phyloP scores from a whole-genome alignment of 257 asterid species.

The Linderniella brevidens region DNA sequence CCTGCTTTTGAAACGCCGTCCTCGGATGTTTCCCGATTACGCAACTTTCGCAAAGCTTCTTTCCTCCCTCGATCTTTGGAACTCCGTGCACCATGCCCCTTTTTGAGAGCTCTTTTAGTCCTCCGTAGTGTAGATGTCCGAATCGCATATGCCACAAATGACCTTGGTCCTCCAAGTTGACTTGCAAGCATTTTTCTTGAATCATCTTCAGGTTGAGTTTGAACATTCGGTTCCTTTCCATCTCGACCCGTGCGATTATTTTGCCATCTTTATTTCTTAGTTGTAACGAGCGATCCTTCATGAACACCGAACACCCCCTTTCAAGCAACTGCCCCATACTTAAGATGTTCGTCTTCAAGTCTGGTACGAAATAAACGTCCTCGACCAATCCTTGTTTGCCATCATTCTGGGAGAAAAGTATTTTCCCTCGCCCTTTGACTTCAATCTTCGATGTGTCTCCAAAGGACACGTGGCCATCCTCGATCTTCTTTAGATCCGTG shows the following conservation, averaged over 20 bases:
- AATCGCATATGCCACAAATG: neutral
- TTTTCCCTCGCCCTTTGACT: too few species aligned
- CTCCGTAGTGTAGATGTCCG: neutral
- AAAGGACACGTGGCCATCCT: neutral
- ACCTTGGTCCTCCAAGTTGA: neutral
- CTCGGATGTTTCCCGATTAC: too few species aligned
- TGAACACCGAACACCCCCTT: too few species aligned
- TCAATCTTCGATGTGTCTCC: neutral
- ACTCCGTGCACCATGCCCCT: neutral
- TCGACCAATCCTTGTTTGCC: too few species aligned
- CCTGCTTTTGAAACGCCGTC: too few species aligned
- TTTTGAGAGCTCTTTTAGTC: neutral
- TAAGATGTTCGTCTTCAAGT: too few species aligned
- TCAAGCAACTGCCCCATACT: too few species aligned
- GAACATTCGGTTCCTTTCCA: neutral
- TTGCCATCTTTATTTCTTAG: too few species aligned
- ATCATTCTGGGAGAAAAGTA: too few species aligned
- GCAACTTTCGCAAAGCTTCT: too few species aligned
- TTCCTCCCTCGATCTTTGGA: neutral
- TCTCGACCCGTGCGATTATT: neutral
- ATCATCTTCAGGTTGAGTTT: neutral
- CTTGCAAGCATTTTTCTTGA: slow-evolving; percentile 1
- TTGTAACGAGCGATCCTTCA: too few species aligned
- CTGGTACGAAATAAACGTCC: too few species aligned
- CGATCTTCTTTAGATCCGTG: neutral